phyloP scores from a whole-genome alignment of 352 stramenopile genomes.

The Pythium guiyangense region DNA sequence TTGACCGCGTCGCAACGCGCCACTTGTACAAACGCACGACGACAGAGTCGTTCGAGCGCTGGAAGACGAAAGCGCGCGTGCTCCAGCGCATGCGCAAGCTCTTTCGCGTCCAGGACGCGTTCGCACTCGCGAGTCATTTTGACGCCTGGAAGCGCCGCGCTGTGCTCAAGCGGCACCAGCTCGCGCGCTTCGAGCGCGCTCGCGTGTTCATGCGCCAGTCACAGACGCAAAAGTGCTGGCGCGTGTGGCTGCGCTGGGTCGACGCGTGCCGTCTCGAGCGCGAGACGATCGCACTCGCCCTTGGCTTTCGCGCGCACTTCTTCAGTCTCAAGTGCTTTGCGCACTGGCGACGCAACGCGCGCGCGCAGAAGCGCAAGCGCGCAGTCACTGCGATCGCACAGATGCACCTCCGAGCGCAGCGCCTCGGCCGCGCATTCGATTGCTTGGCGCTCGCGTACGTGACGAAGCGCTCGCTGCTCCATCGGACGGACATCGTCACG shows the following conservation, averaged over 20 bases:
- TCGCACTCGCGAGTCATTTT: conserved; percentile 36
- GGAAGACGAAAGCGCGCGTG: conserved; percentile 23
- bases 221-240: conserved; percentile 23
- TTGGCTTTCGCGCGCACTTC: conserved; percentile 32
- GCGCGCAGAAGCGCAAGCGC: conserved; percentile 20
- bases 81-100: conserved; percentile 32
- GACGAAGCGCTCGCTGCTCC: neutral
- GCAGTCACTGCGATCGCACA: neutral
- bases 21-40: conserved; percentile 5
- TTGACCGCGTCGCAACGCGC: conserved; percentile 7
- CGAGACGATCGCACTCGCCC: conserved; percentile 24
- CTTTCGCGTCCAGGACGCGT: conserved; percentile 29
- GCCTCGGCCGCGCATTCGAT: neutral
- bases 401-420: neutral
- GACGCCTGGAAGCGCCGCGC: conserved; percentile 35
- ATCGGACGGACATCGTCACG: neutral
- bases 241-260: conserved; percentile 29
- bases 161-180: conserved; percentile 18
- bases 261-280: conserved; percentile 13
- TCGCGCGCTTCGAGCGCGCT: conserved; percentile 19
- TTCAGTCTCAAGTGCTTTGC: conserved; percentile 28
- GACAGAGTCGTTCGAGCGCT: conserved; percentile 9
- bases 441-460: neutral
- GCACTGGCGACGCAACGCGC: conserved; percentile 20
- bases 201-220: conserved; percentile 26